Base-by-base conservation (phyloP, 2,329 filamentous ascomycete genomes). In the Epichloe sibirici region DNA sequence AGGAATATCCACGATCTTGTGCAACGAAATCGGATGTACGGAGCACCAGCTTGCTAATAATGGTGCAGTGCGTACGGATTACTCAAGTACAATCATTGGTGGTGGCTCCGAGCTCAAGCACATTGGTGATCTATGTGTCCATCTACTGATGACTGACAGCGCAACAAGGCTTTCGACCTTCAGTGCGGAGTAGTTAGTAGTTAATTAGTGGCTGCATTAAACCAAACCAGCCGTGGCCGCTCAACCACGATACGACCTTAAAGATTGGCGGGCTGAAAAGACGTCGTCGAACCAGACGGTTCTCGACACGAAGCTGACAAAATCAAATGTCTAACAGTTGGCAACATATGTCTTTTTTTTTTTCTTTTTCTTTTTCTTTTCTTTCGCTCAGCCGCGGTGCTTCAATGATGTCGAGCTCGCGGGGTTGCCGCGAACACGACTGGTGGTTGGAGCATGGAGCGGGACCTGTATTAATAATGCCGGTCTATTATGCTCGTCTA, bases 191-290 rank as follows among this genome's bases (percentile, higher is more conserved):
- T 21, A 21, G 17, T 21, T 21, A 21, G 17, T 21, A 21, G 17
- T 21, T 21, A 17, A 17, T 17, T 15, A 13, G 49, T 51, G 49
- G 49, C 49, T 51, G 42, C 42, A 45, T 51, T 45, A 45, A 42
- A 21, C 28, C 35, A 15, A 21, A 11, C 42, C 42, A 45, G 49
- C 43, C 49, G 48, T 23, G 37, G 17, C 17, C 37, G 37, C 17
- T 17, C 31, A 49, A 17, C 28, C 13, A 31, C 44, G 28, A 46
- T 46, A 17, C 23, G 23, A n/a, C n/a, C 4, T 28, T 23, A 12
- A 15, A 42, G 34, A 38, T 50, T 23, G 39, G 21, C n/a, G 48
- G 31, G 28, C 39, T 44, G n/a, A 44, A 40, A 42, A 35, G n/a
- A 21, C n/a, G 23, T 23, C 42, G 8, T 12, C 31, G 31, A 31